Conservation (phyloP, 75 land plant species). For the Cryptomeria japonica region DNA sequence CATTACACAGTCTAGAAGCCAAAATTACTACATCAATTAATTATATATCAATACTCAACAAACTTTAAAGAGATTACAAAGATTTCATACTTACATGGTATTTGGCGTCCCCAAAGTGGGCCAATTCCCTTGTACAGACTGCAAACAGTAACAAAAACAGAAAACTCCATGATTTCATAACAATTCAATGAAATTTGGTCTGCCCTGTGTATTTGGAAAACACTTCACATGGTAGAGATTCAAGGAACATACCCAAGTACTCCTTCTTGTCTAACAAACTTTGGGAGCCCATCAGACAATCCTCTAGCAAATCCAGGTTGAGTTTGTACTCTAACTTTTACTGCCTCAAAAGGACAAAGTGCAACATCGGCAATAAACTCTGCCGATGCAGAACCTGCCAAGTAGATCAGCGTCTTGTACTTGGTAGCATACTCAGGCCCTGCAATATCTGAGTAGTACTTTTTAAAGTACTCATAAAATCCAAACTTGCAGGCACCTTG, state of each 20-base stretch:
- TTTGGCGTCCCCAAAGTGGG: conserved; percentile 95
- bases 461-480: conserved; percentile 92
- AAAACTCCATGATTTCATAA: background rate
- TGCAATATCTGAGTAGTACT: conserved; percentile 81
- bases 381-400: conserved; percentile 94
- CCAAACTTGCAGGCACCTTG: conserved; percentile 98
- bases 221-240: background rate
- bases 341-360: conserved; percentile 93
- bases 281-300: conserved; percentile 78
- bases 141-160: background rate
- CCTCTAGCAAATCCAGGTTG: conserved; percentile 94
- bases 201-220: background rate
- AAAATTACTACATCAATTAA: background rate
- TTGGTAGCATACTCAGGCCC: conserved; percentile 77
- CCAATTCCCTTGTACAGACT: conserved; percentile 84
- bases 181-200: background rate
- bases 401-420: conserved; percentile 83
- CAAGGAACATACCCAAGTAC: conserved; percentile 52
- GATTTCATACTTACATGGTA: conserved; percentile 72
- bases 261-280: conserved; percentile 79
- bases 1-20: background rate
- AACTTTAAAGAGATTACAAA: conserved; percentile 11
- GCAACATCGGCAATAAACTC: conserved; percentile 91
- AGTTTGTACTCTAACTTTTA: conserved; percentile 94
- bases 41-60: conserved; percentile 11